Evolutionary conservation across 2,329 filamentous ascomycete genomes (phyloP).

Genomic region (Orbilia ellipsospora): DNA sequence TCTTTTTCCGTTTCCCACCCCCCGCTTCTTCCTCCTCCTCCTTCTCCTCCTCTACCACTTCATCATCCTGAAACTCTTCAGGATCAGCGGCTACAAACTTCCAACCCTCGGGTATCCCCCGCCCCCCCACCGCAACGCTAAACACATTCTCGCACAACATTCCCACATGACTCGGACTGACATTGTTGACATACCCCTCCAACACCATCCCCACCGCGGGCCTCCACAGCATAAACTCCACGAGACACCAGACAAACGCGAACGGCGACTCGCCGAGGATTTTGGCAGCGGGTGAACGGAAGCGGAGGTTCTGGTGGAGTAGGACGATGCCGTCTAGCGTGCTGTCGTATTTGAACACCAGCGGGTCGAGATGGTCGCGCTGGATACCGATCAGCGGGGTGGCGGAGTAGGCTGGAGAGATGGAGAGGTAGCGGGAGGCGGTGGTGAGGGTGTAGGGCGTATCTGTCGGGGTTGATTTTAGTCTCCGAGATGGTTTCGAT

Average conservation of each 20-base stretch:
- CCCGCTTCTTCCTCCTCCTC: conserved; percentile 52
- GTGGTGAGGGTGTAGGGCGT: conserved; percentile 83
- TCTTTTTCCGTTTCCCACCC: conserved; percentile 54
- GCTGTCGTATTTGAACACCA: conserved; percentile 80
- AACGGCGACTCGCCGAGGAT: conserved; percentile 84
- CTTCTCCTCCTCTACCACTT: conserved; percentile 34
- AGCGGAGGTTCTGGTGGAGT: conserved; percentile 75
- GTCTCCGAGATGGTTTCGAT: conserved; percentile 58
- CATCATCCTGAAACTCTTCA: conserved; percentile 53
- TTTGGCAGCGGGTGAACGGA: conserved; percentile 71
- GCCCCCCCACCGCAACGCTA: conserved; percentile 79
- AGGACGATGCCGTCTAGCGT: conserved; percentile 79
- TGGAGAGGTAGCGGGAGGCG: conserved; percentile 80
- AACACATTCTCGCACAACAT: conserved; percentile 91
- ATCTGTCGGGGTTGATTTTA: conserved; percentile 60
- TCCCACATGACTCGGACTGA: conserved; percentile 88
- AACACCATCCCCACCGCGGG: conserved; percentile 78
- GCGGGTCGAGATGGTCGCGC: conserved; percentile 78
- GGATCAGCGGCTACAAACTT: conserved; percentile 74
- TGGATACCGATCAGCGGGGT: conserved; percentile 72
- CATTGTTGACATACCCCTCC: conserved; percentile 83
- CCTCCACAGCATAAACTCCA: conserved; percentile 84
- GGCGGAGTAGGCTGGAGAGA: conserved; percentile 77
- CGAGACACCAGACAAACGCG: conserved; percentile 87
- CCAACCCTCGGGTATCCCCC: conserved; percentile 77